These are phyloP conservation scores for Leccinum pachyderme DNA, from an alignment of 1,284 basidiomycete genomes.

Conservation along the genomic window DNA sequence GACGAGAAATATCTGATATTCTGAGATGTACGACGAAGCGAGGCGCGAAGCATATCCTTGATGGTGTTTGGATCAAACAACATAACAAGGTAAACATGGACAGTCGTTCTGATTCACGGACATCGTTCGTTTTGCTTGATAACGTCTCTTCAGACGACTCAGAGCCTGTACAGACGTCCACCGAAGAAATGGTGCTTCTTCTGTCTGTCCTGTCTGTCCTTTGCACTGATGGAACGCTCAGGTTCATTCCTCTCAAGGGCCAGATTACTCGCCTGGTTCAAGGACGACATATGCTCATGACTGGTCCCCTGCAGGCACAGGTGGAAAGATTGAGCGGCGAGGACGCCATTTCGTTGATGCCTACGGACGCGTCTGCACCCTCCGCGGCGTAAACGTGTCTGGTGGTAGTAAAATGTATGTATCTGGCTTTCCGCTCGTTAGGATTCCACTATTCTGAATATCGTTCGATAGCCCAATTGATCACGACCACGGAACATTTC, in stretches of 20 bases:
- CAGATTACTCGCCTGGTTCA: constrained; percentile 46
- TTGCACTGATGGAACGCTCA: constrained; percentile 8
- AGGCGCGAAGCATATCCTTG: constrained; percentile 14
- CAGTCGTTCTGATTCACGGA: constrained; percentile 25
- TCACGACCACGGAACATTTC: constrained; percentile 62
- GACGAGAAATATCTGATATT: constrained; percentile 11
- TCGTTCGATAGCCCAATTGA: constrained; percentile 52
- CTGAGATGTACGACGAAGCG: neutral
- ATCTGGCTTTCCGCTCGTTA: constrained; percentile 31
- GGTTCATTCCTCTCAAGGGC: constrained; percentile 44
- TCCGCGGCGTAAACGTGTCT: constrained; percentile 81
- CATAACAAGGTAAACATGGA: too few species aligned
- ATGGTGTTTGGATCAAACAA: constrained; percentile 32
- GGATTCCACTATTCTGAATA: constrained; percentile 3
- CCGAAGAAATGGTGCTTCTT: constrained; percentile 4
- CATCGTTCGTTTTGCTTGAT: constrained; percentile 31
- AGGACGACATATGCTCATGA: constrained; percentile 63
- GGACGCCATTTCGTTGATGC: constrained; percentile 79
- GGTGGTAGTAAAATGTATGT: constrained; percentile 87
- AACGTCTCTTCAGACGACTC: neutral
- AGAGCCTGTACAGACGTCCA: neutral
- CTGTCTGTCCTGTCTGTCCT: neutral
- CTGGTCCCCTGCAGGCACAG: constrained; percentile 62
- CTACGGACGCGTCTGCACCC: constrained; percentile 71
- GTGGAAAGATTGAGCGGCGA: constrained; percentile 52